A percentile compares a stretch with the other conserved stretches of the same genome.
Conservation (phyloP, 164 flowering plant genomes). For the Tinospora cordifolia region DNA sequence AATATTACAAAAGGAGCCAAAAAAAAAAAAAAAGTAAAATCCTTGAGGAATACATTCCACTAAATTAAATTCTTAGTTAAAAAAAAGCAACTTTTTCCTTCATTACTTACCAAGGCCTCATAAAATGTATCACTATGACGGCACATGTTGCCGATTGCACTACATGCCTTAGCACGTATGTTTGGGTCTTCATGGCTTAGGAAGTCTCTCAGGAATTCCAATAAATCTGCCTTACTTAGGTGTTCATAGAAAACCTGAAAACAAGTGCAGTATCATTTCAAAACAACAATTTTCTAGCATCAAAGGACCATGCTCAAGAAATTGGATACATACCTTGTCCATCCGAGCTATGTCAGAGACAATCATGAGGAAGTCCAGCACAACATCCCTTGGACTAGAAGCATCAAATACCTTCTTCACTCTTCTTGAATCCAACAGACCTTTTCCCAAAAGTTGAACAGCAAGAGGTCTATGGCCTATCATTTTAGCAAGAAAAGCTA, state of each 20-base stretch:
- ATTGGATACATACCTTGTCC: slow-evolving; percentile 63
- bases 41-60: not conserved
- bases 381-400: slow-evolving; percentile 71
- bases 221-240: slow-evolving; percentile 55
- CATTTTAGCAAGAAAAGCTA: slow-evolving; percentile 94
- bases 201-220: slow-evolving; percentile 50
- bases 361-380: slow-evolving; percentile 70
- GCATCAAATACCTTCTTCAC: slow-evolving; percentile 50
- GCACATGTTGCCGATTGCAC: slow-evolving; percentile 98
- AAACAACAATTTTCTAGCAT: not conserved
- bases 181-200: slow-evolving; percentile 77
- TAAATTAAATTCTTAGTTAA: not conserved
- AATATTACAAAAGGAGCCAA: slow-evolving; percentile 3
- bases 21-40: not conserved
- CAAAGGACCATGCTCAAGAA: not conserved
- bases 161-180: slow-evolving; percentile 87
- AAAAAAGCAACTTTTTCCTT: not conserved
- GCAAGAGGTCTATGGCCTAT: slow-evolving; percentile 53
- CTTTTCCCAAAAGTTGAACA: slow-evolving; percentile 67
- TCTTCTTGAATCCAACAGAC: slow-evolving; percentile 63
- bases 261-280: slow-evolving; percentile 8
- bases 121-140: slow-evolving; percentile 84
- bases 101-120: slow-evolving; percentile 46
- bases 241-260: slow-evolving; percentile 76
- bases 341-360: slow-evolving; percentile 89